A percentile compares a stretch with the other conserved stretches of the same genome.
phyloP scores from a whole-genome alignment of 2,329 filamentous ascomycete genomes.

The Fusarium sarcochroum region DNA sequence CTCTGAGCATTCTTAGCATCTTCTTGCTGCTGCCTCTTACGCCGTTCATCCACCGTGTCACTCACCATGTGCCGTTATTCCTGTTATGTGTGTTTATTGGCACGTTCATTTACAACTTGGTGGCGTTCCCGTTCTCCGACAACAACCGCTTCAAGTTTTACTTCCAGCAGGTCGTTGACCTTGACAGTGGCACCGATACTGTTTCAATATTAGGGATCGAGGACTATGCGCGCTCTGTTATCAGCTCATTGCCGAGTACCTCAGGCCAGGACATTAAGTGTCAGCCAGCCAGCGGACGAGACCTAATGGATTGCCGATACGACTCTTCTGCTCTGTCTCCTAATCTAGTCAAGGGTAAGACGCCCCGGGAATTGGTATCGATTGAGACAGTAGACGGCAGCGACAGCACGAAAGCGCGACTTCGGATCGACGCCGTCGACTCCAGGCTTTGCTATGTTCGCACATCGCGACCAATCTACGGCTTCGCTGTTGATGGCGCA shows the following conservation, averaged over 20 bases:
- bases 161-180: slow-evolving; percentile 85
- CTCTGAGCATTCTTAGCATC: slow-evolving; percentile 76
- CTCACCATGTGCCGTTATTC: slow-evolving; percentile 84
- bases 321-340: slow-evolving; percentile 72
- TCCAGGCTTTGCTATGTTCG: slow-evolving; percentile 83
- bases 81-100: slow-evolving; percentile 79
- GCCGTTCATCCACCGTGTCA: slow-evolving; percentile 90
- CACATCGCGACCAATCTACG: slow-evolving; percentile 77
- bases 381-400: slow-evolving; percentile 60
- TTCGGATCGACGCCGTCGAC: slow-evolving; percentile 79
- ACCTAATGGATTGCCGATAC: slow-evolving; percentile 78
- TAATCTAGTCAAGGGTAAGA: slow-evolving; percentile 67
- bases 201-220: slow-evolving; percentile 79
- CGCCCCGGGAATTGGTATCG: slow-evolving; percentile 71
- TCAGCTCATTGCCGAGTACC: slow-evolving; percentile 79
- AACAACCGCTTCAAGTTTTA: slow-evolving; percentile 86
- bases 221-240: slow-evolving; percentile 75
- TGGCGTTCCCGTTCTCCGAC: slow-evolving; percentile 88
- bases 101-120: slow-evolving; percentile 87
- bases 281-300: slow-evolving; percentile 56
- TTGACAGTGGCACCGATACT: slow-evolving; percentile 78
- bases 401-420: slow-evolving; percentile 65
- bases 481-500: slow-evolving; percentile 74
- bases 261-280: slow-evolving; percentile 73
- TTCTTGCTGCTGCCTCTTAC: slow-evolving; percentile 81